These are phyloP conservation scores for Hymenoscyphus fructigenus DNA, from an alignment of 2,329 filamentous ascomycete genomes.

Conservation along the genomic window DNA sequence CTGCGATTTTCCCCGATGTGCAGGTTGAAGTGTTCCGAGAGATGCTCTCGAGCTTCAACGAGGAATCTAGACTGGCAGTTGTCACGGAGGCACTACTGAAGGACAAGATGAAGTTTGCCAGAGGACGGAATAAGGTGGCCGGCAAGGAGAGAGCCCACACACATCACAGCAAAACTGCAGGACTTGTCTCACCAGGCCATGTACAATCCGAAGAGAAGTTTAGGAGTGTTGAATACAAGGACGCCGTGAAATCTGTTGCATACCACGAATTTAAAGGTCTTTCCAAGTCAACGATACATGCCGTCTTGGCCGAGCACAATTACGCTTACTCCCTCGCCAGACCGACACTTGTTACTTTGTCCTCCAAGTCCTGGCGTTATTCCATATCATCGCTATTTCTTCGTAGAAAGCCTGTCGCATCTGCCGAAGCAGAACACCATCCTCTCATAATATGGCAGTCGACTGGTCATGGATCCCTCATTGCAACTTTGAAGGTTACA, in stretches of 20 bases:
- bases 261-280: conserved; percentile 76
- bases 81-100: conserved; percentile 77
- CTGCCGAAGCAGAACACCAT: conserved; percentile 57
- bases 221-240: conserved; percentile 64
- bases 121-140: conserved; percentile 60
- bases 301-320: conserved; percentile 78
- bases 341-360: conserved; percentile 65
- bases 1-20: conserved; percentile 75
- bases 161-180: conserved; percentile 21
- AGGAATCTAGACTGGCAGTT: conserved; percentile 73
- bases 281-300: conserved; percentile 71
- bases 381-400: conserved; percentile 70
- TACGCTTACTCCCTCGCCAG: conserved; percentile 74
- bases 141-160: conserved; percentile 38
- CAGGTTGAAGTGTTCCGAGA: conserved; percentile 80
- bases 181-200: conserved; percentile 21
- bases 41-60: conserved; percentile 72
- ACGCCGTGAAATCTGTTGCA: conserved; percentile 65
- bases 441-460: conserved; percentile 62
- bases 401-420: conserved; percentile 57
- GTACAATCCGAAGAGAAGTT: conserved; percentile 66
- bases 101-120: conserved; percentile 67
- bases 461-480: conserved; percentile 52
- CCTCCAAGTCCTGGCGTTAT: conserved; percentile 75
- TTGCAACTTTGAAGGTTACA: conserved; percentile 64